Evolutionary conservation across 2,329 filamentous ascomycete species (phyloP).

Genomic region (Aureobasidium sp.): DNA sequence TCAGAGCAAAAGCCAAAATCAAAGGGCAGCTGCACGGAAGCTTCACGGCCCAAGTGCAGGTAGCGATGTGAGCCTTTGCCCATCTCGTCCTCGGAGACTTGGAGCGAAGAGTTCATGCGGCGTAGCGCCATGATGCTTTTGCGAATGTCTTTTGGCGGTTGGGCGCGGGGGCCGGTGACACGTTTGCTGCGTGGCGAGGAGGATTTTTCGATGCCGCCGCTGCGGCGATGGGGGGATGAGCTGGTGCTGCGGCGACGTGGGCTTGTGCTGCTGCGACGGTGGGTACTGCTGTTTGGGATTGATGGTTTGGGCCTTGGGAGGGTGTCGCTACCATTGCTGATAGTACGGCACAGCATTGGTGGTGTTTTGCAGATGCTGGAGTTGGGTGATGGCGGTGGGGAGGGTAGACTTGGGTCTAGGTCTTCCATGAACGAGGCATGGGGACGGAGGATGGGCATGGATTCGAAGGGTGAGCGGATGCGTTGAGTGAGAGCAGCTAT

Average conservation of each 20-base stretch:
- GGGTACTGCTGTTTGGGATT: neutral
- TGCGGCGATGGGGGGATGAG: neutral
- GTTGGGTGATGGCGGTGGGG: neutral
- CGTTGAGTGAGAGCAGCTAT: neutral
- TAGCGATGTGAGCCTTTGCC: slow-evolving; percentile 32
- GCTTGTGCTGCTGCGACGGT: neutral
- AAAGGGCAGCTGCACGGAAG: slow-evolving; percentile 29
- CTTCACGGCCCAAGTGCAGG: slow-evolving; percentile 35
- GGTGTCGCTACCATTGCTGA: neutral
- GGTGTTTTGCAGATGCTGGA: slow-evolving; percentile 9
- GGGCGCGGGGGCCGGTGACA: slow-evolving; percentile 27
- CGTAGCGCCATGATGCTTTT: slow-evolving; percentile 35
- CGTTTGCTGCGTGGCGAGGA: neutral
- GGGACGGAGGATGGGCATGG: slow-evolving; percentile 3
- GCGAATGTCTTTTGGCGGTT: slow-evolving; percentile 32
- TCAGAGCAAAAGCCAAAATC: slow-evolving; percentile 5
- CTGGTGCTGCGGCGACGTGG: neutral
- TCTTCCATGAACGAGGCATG: slow-evolving; percentile 7
- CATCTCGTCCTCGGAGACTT: neutral
- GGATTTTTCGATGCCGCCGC: neutral
- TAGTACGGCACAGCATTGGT: neutral
- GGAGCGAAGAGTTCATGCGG: slow-evolving; percentile 34
- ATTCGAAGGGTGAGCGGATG: slow-evolving; percentile 2
- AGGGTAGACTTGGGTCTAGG: neutral
- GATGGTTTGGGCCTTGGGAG: neutral